Base-by-base conservation (phyloP, 345 rosid species). In the Eucalyptus victrix region DNA sequence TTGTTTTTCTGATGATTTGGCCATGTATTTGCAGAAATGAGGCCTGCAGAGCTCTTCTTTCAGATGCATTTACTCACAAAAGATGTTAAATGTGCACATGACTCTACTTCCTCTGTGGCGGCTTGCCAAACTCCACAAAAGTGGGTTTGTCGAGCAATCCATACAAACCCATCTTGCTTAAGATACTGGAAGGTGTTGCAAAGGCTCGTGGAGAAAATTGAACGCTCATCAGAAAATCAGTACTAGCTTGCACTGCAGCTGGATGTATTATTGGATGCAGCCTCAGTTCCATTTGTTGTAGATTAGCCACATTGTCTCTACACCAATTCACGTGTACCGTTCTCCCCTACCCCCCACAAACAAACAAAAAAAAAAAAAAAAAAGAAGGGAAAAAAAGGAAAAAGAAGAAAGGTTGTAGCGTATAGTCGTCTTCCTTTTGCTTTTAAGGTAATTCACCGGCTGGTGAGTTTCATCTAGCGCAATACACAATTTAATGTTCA, bases 1-100 rank as follows among this genome's bases (percentile, higher is more conserved):
- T 76, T 24, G 28, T 37, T 76, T 76, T 76, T 76, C 24, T 76
- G 47, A 40, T 26, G 47, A 40, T 76, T 76, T 76, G 47, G 47
- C 47, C 47, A 76, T 76, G 83, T 19, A 9, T 76, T 76, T 56
- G 86, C 96, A 97, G 99, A 96, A 91, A 95, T 94, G 96, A 95
- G 97, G 89, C 98, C 97, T 34, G 98, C 99, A 56, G 99, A 98
- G 90, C 96, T 96, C 51, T 96, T 92, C 90, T 94, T 98, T 87
- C 98, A 95, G 94, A 98, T 98, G 98, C 98, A 97, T 94, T 91
- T 96, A 91, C 98, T 97, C 88, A 97, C 98, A 88, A 92, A 88
- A 88, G 92, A 92, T 89, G 89, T 92, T 16, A 90, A 93, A 88
- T 90, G 89, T 76, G 92, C 89, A 60, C 72, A 90, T 2, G 91